A percentile compares a stretch with the other conserved stretches of the same genome.
phyloP scores from a whole-genome alignment of 305 asterid genomes.

The Rubia peregrina region DNA sequence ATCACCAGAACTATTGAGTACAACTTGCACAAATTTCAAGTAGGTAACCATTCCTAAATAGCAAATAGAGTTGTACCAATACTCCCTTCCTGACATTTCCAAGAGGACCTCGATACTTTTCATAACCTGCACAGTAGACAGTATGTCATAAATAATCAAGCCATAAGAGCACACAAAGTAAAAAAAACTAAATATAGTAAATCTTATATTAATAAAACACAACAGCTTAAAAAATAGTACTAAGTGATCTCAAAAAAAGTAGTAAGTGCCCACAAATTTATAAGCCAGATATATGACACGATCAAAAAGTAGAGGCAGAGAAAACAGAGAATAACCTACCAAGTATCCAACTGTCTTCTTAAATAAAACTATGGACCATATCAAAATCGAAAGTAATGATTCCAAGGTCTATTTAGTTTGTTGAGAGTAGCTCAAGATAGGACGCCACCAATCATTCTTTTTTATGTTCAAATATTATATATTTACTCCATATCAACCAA shows the following conservation, averaged over 20 bases:
- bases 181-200: not conserved
- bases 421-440: not conserved
- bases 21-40: not conserved
- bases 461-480: not conserved
- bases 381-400: not conserved
- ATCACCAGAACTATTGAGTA: not conserved
- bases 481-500: not conserved
- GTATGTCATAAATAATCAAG: constrained; percentile 7
- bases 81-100: constrained; percentile 99
- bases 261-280: not conserved
- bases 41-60: not conserved
- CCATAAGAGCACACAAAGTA: constrained; percentile 7
- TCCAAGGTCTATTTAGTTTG: not conserved
- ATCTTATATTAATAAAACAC: not conserved
- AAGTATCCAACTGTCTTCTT: not conserved
- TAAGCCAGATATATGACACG: not conserved
- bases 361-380: not conserved
- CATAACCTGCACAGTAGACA: constrained; percentile 59
- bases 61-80: constrained; percentile 38
- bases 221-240: too few species aligned
- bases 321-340: not conserved
- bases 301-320: not conserved
- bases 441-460: not conserved
- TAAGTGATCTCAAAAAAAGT: not conserved
- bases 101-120: constrained; percentile 84